Conservation (phyloP, 2,329 filamentous ascomycete species). For the Paradendryphiella salina region DNA sequence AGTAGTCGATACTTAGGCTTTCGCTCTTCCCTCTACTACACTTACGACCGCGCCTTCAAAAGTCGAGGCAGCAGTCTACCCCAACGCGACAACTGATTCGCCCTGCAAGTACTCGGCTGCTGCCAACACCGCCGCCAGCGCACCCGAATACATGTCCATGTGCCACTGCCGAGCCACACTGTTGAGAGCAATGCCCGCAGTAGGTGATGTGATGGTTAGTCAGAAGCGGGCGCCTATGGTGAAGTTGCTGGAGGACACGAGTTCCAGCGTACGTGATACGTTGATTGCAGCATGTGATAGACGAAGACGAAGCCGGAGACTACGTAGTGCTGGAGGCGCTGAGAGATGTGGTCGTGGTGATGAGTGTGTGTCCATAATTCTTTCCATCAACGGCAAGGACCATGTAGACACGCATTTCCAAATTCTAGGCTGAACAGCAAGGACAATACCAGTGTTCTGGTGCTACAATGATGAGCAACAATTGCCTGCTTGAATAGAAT, state of each 20-base stretch:
- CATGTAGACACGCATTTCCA: slow-evolving; percentile 52
- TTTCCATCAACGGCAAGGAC: slow-evolving; percentile 50
- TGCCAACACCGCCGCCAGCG: slow-evolving; percentile 33
- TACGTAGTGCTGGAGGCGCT: slow-evolving; percentile 51
- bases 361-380: slow-evolving; percentile 54
- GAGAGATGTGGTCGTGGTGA: slow-evolving; percentile 52
- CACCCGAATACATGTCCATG: slow-evolving; percentile 45
- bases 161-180: slow-evolving; percentile 40
- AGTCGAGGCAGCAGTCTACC: slow-evolving; percentile 35
- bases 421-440: slow-evolving; percentile 19
- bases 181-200: slow-evolving; percentile 33
- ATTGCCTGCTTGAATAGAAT: not conserved
- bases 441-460: not conserved
- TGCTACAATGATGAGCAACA: not conserved
- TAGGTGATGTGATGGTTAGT: slow-evolving; percentile 39
- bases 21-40: slow-evolving; percentile 41
- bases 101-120: slow-evolving; percentile 26
- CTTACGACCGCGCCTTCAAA: slow-evolving; percentile 28
- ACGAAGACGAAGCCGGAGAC: slow-evolving; percentile 48
- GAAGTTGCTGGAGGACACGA: slow-evolving; percentile 41
- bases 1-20: slow-evolving; percentile 57
- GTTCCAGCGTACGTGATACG: slow-evolving; percentile 42
- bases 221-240: slow-evolving; percentile 42
- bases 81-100: slow-evolving; percentile 30
- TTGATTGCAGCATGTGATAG: slow-evolving; percentile 45